These are phyloP conservation scores for Metschnikowia bowlesiae DNA, from an alignment of 805 yeast species.

Conservation along the genomic window DNA sequence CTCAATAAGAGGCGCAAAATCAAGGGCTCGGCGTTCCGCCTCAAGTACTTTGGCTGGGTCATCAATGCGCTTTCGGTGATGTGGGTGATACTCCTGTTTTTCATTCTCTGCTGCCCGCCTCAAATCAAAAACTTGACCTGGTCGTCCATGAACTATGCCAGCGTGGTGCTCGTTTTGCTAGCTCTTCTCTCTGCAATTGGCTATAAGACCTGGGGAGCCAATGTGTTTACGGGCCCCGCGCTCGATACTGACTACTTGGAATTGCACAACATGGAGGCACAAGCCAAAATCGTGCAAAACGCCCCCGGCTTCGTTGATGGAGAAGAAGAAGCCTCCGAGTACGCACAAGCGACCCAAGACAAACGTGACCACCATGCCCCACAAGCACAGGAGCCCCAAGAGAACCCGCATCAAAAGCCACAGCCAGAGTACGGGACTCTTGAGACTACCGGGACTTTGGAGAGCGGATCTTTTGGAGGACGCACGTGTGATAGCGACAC, in stretches of 20 bases:
- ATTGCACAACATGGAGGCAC: constrained; percentile 28
- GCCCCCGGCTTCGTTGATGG: constrained; percentile 6
- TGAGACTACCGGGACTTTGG: neutral
- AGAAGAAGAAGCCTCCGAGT: constrained; percentile 4
- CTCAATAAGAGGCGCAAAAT: constrained; percentile 57
- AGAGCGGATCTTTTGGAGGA: neutral
- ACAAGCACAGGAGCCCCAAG: too few relatives aligned
- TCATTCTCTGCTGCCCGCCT: constrained; percentile 69
- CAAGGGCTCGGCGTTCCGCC: constrained; percentile 63
- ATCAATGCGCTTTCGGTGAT: constrained; percentile 54
- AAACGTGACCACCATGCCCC: neutral
- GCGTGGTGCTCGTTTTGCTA: constrained; percentile 53
- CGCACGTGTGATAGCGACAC: neutral
- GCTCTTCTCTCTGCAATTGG: constrained; percentile 44
- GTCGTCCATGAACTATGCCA: constrained; percentile 56
- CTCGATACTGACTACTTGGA: constrained; percentile 44
- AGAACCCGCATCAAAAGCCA: neutral
- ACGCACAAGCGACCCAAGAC: too few relatives aligned
- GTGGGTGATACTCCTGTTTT: constrained; percentile 56
- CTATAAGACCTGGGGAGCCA: constrained; percentile 60
- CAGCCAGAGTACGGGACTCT: neutral
- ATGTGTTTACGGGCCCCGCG: constrained; percentile 61
- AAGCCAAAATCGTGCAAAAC: constrained; percentile 9
- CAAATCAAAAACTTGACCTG: constrained; percentile 42
- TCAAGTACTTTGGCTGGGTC: constrained; percentile 60